These are phyloP conservation scores for Trametes pubescens DNA, from an alignment of 1,284 basidiomycete species.

Conservation along the genomic window DNA sequence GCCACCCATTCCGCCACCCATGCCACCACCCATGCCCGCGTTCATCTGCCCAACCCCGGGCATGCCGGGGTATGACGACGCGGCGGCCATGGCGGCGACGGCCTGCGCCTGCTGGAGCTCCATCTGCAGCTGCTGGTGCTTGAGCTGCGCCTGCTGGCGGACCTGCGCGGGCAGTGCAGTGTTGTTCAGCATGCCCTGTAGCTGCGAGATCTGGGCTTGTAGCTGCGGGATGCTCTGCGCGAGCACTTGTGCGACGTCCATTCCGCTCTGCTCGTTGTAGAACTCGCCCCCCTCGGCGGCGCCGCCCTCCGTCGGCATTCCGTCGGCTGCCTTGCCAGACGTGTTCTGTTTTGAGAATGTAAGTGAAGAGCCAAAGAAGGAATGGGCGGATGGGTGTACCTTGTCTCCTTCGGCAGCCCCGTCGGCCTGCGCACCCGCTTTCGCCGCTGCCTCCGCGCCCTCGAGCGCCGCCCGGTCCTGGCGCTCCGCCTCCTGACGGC, in stretches of 20 bases:
- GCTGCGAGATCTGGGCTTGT: conserved; percentile 80
- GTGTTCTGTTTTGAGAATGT: neutral
- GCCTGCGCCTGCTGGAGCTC: conserved; percentile 80
- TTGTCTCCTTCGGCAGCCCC: conserved; percentile 27
- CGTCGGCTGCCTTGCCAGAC: conserved; percentile 15
- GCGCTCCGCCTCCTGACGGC: conserved; percentile 63
- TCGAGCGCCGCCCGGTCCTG: conserved; percentile 23
- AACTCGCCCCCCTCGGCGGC: conserved; percentile 51
- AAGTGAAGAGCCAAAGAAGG: neutral
- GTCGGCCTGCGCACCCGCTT: conserved; percentile 11
- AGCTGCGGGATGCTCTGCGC: conserved; percentile 77
- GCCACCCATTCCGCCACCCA: conserved; percentile 8
- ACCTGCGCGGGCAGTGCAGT: conserved; percentile 72
- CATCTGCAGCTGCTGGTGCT: conserved; percentile 78
- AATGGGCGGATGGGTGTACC: conserved; percentile 10
- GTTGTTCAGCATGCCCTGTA: conserved; percentile 80
- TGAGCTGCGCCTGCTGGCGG: conserved; percentile 80
- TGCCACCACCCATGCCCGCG: neutral
- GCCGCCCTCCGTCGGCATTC: conserved; percentile 11
- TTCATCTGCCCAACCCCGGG: conserved; percentile 44
- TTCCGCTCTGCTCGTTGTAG: conserved; percentile 68
- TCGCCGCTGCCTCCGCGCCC: conserved; percentile 16
- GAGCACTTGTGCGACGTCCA: conserved; percentile 76
- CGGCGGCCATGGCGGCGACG: conserved; percentile 61
- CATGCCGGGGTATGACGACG: conserved; percentile 42